These are phyloP conservation scores for Proliferodiscus dingleyae DNA, from an alignment of 2,329 filamentous ascomycete genomes.

Conservation along the genomic window DNA sequence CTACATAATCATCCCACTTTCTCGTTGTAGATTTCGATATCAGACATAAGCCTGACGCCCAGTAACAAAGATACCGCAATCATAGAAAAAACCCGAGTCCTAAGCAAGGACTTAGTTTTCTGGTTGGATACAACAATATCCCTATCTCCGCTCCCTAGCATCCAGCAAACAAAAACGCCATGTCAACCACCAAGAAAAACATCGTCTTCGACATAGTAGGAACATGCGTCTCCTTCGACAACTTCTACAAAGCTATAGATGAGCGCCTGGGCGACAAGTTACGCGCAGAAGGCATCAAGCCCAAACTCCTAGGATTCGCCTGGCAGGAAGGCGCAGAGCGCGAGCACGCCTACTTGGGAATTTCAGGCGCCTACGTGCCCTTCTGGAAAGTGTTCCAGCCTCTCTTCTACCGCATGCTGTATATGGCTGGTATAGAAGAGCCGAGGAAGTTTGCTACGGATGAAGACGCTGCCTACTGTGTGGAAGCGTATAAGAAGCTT, in stretches of 20 bases:
- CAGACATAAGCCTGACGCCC: no score
- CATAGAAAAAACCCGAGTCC: no score
- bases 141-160: no score
- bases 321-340: conserved; percentile 44
- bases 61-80: no score
- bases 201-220: conserved; percentile 49
- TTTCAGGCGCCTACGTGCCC: conserved; percentile 38
- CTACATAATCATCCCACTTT: no score
- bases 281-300: conserved; percentile 34
- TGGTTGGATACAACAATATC: no score
- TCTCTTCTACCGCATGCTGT: conserved; percentile 46
- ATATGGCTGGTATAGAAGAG: conserved; percentile 39
- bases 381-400: conserved; percentile 40
- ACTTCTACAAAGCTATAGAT: conserved; percentile 38
- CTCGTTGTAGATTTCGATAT: no score
- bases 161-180: neutral
- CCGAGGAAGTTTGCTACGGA: conserved; percentile 39
- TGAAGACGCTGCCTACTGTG: conserved; percentile 37
- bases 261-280: conserved; percentile 39
- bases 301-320: conserved; percentile 39
- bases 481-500: conserved; percentile 35
- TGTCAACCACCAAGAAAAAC: conserved; percentile 31
- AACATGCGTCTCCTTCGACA: conserved; percentile 42
- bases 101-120: no score
- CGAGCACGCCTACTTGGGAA: conserved; percentile 45